Conservation (phyloP, 2,329 filamentous ascomycete species). For the Passalora sequoiae region DNA sequence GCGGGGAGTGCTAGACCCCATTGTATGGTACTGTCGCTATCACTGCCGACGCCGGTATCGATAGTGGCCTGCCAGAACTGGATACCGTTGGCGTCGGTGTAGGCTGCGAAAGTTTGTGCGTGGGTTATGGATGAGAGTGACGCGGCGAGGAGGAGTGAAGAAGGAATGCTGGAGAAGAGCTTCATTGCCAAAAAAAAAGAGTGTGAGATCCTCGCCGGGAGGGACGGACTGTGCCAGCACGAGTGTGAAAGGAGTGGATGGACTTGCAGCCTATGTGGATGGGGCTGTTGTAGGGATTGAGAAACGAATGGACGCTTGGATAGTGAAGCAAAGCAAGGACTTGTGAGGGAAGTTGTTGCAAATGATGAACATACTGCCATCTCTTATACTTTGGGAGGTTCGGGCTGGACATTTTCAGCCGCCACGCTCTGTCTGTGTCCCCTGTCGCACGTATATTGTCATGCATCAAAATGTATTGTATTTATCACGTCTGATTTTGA, state of each 20-base stretch:
- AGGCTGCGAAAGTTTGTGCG: conserved; percentile 25
- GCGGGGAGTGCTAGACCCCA: conserved; percentile 52
- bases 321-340: conserved; percentile 6
- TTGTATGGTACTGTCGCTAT: conserved; percentile 47
- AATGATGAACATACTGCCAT: conserved; percentile 1
- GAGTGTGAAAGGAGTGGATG: background rate
- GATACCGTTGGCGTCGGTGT: conserved; percentile 46
- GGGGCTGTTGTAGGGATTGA: no score
- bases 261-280: no score
- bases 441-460: background rate
- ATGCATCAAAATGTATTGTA: background rate
- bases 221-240: no score
- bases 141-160: conserved; percentile 18
- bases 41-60: conserved; percentile 37
- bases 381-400: no score
- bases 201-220: conserved; percentile 18
- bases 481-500: no score
- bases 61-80: conserved; percentile 50
- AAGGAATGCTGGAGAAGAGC: conserved; percentile 19
- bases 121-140: conserved; percentile 17
- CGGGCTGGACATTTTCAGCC: no score
- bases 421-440: no score
- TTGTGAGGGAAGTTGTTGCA: background rate
- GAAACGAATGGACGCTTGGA: conserved; percentile 20
- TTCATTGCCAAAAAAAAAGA: conserved; percentile 24